Base-by-base conservation (phyloP, 1,139 yeast species). In the Maudiozyma humilis region DNA sequence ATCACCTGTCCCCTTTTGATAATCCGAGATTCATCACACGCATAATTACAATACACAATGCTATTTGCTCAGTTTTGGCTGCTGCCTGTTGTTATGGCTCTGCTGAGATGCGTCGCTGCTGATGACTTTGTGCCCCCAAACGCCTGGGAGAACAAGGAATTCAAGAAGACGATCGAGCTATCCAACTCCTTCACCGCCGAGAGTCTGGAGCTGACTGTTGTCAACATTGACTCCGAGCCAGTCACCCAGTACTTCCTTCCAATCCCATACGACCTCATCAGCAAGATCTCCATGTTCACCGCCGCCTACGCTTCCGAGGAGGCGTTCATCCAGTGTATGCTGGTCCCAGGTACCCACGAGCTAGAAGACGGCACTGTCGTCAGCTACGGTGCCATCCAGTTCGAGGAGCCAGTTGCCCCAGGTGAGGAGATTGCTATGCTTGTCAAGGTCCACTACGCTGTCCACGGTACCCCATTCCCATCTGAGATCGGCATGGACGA, bases 321-420 rank as follows among this genome's bases (percentile, higher is more conserved):
- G 14, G 51, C 47, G 2, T 56, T 62, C 23, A 51, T 71, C 17
- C 55, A 58, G 18, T 57, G 67, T 36, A 59, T 63, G 44, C 54
- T 64, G 13, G 40, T 69, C 34, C 47, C 48, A 38, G 71, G 64
- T 7, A 62, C 64, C 14, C 59, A 64, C 14, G 49, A 51, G 8
- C 40, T 50, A 19, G 52, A 54, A 12, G 57, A 54, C 42, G 63
- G 60, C 20, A 44, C 46, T 16, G 56, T 59, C 16, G 57, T 63
- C 20, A 64, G 65, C 36, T 74, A 72, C 54, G 73, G 76, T 55
- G 66, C 68, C 47, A 57, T 87, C 29, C 55, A 52, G n/a, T 64
- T 84, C 31, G 84, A 88, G 16, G 69, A 69, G 43, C 84, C 93
- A 32, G 65, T 89, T 46, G 75, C 82, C 5, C 85, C 94, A 19